Percentiles rank a stretch among this genome's conserved stretches.
Conservation (phyloP, 257 asterid species). For the Nicotiana tabacum region DNA sequence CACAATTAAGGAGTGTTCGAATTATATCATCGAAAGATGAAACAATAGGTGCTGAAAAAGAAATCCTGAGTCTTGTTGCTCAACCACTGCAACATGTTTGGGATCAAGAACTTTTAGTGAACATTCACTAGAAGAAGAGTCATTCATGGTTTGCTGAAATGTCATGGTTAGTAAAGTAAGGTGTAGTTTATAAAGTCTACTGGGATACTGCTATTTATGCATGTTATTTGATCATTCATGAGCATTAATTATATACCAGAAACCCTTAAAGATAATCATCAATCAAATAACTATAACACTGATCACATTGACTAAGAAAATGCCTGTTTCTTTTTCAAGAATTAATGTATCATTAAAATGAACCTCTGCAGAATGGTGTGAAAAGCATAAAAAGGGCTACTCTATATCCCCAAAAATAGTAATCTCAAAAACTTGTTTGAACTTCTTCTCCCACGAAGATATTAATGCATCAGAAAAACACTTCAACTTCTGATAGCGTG, state of each 20-base stretch:
- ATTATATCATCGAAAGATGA: constrained; percentile 32
- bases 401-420: background rate
- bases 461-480: background rate
- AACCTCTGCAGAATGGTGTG: background rate
- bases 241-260: no score
- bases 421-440: no score
- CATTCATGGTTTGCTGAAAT: no score
- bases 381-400: background rate
- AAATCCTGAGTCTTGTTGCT: background rate
- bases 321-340: no score
- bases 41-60: constrained; percentile 23
- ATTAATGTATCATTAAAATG: background rate
- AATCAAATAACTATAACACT: no score
- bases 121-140: background rate
- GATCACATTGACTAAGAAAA: no score
- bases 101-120: background rate
- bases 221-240: no score
- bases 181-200: no score
- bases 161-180: no score
- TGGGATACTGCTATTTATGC: no score
- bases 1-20: constrained; percentile 29
- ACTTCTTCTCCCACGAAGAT: background rate
- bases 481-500: background rate
- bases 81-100: background rate
- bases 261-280: no score